Evolutionary conservation across 768 basidiomycete genomes (phyloP).

Genomic region (Russula griseocarnosa): DNA sequence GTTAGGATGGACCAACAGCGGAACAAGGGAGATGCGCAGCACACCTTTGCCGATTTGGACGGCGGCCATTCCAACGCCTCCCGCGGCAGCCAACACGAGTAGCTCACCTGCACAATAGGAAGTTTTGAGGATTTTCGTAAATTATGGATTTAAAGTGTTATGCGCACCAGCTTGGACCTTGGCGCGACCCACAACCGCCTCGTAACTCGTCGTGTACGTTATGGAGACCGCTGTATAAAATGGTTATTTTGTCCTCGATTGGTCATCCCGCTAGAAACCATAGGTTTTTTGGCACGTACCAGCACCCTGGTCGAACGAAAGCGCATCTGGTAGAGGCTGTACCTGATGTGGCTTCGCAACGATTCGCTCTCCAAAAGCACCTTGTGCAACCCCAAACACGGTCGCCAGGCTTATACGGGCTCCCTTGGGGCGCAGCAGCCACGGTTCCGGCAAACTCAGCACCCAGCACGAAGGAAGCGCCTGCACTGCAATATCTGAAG

Average conservation of each 20-base stretch:
- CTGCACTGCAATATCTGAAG: slow-evolving; percentile 77
- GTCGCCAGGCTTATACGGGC: slow-evolving; percentile 76
- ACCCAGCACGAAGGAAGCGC: slow-evolving; percentile 86
- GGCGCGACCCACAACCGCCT: slow-evolving; percentile 83
- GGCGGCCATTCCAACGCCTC: slow-evolving; percentile 89
- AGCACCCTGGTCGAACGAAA: slow-evolving; percentile 84
- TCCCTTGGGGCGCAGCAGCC: slow-evolving; percentile 77
- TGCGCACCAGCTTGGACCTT: slow-evolving; percentile 65
- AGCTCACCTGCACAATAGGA: slow-evolving; percentile 63
- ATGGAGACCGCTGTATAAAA: slow-evolving; percentile 58
- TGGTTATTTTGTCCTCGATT: not conserved
- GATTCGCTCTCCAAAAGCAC: slow-evolving; percentile 75
- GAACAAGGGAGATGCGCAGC: slow-evolving; percentile 12
- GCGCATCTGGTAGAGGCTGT: slow-evolving; percentile 64
- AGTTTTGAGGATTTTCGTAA: no score
- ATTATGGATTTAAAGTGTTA: not conserved
- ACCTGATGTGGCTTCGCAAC: slow-evolving; percentile 49
- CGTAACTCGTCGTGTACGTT: slow-evolving; percentile 94
- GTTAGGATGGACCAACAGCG: not conserved
- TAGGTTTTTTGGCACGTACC: slow-evolving; percentile 42
- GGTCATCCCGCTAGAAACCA: not conserved
- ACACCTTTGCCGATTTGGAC: slow-evolving; percentile 90
- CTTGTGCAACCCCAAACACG: slow-evolving; percentile 76
- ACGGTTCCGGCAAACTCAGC: slow-evolving; percentile 83
- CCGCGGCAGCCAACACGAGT: slow-evolving; percentile 92